Base-by-base conservation (phyloP, 768 basidiomycete species). In the Hygrocybe punicea region DNA sequence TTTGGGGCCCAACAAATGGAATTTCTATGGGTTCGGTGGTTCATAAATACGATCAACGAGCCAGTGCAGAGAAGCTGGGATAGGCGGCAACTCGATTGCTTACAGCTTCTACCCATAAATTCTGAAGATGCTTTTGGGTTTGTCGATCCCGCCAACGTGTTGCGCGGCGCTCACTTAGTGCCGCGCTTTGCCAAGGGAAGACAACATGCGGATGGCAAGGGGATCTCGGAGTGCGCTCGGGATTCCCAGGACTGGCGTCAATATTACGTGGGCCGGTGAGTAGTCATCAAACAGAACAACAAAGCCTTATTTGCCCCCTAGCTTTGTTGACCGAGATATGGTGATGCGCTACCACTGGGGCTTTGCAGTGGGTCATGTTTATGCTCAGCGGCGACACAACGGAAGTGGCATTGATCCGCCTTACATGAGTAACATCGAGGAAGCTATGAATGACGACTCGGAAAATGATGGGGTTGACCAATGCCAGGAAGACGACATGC, bases 181-280 rank as follows among this genome's bases (percentile, higher is more conserved):
- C 76, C 75, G 1, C 63, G 57, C 0, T 78, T 72, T 47, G 46
- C 54, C 3, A 55, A 64, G 49, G 65, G 65, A 23, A 46, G 13
- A 33, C 14, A 42, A 42, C 16, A 7, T 24, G 16, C 4, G 17
- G 39, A 2, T 40, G 33, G 53, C 14, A 24, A 24, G 14, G 36
- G 29, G 4, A 23, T 59, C 14, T 50, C 35, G 14, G 21, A 29
- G 23, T 45, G 21, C 4, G n/a, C 52, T 21, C n/a, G 34, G 19
- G 56, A 58, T 8, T 37, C 25, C 17, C 39, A 57, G 21, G 48
- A 50, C 33, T 50, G 48, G 48, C 24, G n/a, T 6, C 24, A 24
- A 50, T 77, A 66, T 51, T 78, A 74, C 61, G 71, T 77, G 3
- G 69, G 65, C 24, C 68, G 70, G 76, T 77, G 42, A 60, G 70